Conservation (phyloP, 371 early-diverging fungal genomes). For the Zopfochytrium polystomum region DNA sequence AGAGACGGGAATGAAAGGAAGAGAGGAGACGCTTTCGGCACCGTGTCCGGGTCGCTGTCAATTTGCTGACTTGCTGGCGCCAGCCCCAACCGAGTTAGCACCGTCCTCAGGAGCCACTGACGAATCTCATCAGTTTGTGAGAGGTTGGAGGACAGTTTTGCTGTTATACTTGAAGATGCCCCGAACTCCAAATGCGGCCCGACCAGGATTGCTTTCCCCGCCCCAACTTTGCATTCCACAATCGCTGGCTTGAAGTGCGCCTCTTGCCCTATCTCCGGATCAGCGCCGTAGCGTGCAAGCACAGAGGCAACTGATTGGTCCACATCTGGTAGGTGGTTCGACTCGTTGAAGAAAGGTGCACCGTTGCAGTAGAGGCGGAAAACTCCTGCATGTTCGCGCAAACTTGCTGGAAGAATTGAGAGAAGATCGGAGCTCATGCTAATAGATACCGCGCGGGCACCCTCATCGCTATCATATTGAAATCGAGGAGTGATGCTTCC, state of each 20-base stretch:
- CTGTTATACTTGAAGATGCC: neutral
- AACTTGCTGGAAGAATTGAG: conserved; percentile 1
- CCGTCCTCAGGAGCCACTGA: neutral
- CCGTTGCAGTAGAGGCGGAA: conserved; percentile 44
- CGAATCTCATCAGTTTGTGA: conserved; percentile 43
- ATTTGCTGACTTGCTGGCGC: neutral
- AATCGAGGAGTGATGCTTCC: conserved; percentile 79
- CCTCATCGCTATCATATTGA: conserved; percentile 73
- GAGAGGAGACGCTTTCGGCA: neutral
- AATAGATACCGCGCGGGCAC: conserved; percentile 63
- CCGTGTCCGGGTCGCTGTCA: neutral
- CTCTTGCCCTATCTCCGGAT: neutral
- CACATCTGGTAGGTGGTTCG: neutral
- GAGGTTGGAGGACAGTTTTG: neutral
- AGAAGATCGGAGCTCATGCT: conserved; percentile 25
- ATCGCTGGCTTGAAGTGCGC: conserved; percentile 36
- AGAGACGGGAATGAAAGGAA: neutral
- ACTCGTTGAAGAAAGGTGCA: conserved; percentile 45
- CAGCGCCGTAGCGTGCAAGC: conserved; percentile 18
- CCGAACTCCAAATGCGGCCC: conserved; percentile 45
- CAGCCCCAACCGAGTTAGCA: conserved; percentile 18
- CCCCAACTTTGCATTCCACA: conserved; percentile 35
- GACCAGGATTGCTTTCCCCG: conserved; percentile 35
- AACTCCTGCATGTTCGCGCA: neutral
- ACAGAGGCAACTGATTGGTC: conserved; percentile 1